Base-by-base conservation (phyloP, 1,139 yeast genomes). In the Taphrina flavorubra region DNA sequence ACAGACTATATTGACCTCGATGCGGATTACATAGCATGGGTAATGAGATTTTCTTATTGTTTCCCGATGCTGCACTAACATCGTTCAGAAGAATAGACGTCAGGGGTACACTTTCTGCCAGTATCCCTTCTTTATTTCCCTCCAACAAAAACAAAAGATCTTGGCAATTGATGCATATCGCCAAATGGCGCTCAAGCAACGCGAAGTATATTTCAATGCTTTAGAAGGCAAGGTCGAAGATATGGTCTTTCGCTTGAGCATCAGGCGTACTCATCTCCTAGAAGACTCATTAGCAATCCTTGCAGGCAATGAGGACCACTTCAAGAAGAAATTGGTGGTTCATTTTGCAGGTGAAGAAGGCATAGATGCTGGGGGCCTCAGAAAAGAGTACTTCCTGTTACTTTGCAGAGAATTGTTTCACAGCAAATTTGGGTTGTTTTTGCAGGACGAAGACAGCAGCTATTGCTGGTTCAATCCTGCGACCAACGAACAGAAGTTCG, bases 331-430 rank as follows among this genome's bases (percentile, higher is more conserved):
- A 1, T 78, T 92, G 39, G 82, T 86, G 72, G 88, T 94, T 13
- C 92, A 89, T 74, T 94, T 94, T 77, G 78, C 88, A 2, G 87
- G 87, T 68, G 98, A 94, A 75, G 95, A 94, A 0, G 98, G 98
- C 0, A 83, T 92, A 31, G 99, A 94, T 79, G 97, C 92, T 0
- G 99, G 98, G 0, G 99, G 99, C 0, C 81, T 92, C 71, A 85
- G 87, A 73, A 92, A 92, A 76, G 98, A 94, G 75, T 94, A 98
- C 98, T 92, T 94, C 77, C 80, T 87, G 64, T 77, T 92, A 42
- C 79, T 94, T 55, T 87, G 90, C 0, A 84, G 85, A 70, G 87
- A 87, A 34, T 77, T 94, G 1, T 89, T 92, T 75, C 84, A 83
- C 74, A 88, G 92, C 0, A 80, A 80, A 62, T 84, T 86, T 58